These are phyloP conservation scores for Suhomyces terraborum DNA, from an alignment of 1,139 yeast species.

Conservation along the genomic window DNA sequence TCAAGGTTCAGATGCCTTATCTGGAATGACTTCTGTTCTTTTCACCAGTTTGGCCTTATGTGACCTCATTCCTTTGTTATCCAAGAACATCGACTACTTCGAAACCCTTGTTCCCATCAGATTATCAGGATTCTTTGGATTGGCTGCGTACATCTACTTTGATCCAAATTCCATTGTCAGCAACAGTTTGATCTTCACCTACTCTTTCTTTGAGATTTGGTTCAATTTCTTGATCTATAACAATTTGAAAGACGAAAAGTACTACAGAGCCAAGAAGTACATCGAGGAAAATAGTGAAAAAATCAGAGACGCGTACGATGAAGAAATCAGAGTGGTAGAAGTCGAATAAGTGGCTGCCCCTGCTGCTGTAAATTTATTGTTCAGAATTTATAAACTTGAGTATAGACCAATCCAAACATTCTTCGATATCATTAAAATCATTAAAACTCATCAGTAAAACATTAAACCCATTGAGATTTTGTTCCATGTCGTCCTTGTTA, in stretches of 20 bases:
- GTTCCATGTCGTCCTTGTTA: constrained; percentile 29
- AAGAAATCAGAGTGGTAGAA: constrained; percentile 32
- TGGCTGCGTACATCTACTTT: constrained; percentile 50
- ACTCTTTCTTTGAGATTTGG: constrained; percentile 72
- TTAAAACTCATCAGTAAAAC: constrained; percentile 52
- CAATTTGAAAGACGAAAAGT: constrained; percentile 65
- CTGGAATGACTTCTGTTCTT: constrained; percentile 53
- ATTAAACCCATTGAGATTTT: constrained; percentile 38
- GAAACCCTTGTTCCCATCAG: constrained; percentile 72
- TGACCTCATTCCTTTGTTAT: constrained; percentile 62
- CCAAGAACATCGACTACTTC: constrained; percentile 57
- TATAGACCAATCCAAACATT: constrained; percentile 66
- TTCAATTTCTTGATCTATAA: constrained; percentile 63
- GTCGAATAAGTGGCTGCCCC: constrained; percentile 2
- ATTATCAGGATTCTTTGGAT: constrained; percentile 53
- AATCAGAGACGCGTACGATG: constrained; percentile 31
- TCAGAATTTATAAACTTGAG: constrained; percentile 31
- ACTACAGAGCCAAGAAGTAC: constrained; percentile 41
- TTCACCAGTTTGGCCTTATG: constrained; percentile 46
- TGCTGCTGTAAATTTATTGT: constrained; percentile 3
- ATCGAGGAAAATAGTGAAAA: constrained; percentile 39
- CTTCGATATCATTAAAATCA: constrained; percentile 63
- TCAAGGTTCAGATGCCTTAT: constrained; percentile 49
- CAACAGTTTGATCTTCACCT: constrained; percentile 63
- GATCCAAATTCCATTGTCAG: constrained; percentile 48